Evolutionary conservation across 345 rosid species (phyloP).

Genomic region (Ceriops zippeliana): DNA sequence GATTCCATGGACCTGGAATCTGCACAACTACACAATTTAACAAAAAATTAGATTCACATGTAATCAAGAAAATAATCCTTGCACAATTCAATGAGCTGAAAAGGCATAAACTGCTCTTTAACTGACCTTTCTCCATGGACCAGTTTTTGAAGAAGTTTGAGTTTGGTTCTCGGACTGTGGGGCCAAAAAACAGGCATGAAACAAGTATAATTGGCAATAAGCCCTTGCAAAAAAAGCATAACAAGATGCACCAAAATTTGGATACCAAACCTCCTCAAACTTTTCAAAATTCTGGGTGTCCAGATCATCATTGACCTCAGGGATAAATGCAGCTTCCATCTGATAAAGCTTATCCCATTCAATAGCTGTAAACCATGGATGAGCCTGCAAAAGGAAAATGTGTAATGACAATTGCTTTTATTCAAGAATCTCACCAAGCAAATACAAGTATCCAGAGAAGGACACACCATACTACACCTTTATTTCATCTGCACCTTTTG

Average conservation of each 20-base stretch:
- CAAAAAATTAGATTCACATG: neutral
- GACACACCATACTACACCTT: constrained; percentile 75
- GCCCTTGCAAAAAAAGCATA: neutral
- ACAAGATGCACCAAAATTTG: constrained; percentile 12
- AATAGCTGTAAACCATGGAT: constrained; percentile 70
- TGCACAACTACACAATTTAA: constrained; percentile 1
- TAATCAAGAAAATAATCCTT: neutral
- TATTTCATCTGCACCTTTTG: constrained; percentile 79
- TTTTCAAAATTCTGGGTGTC: constrained; percentile 97
- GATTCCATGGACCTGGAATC: neutral
- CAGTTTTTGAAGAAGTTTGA: constrained; percentile 43
- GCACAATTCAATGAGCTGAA: neutral
- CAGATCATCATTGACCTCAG: constrained; percentile 83
- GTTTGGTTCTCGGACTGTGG: constrained; percentile 54
- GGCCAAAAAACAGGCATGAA: constrained; percentile 17
- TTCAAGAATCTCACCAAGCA: constrained; percentile 16
- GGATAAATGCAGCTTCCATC: constrained; percentile 87
- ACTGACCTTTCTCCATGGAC: constrained; percentile 85
- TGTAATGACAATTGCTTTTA: constrained; percentile 26
- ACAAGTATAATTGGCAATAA: constrained; percentile 6
- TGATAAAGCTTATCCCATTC: constrained; percentile 80
- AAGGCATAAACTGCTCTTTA: neutral
- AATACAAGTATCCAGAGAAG: constrained; percentile 39
- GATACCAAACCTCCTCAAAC: constrained; percentile 68
- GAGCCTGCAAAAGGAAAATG: constrained; percentile 49